phyloP scores from a whole-genome alignment of 768 basidiomycete genomes.

The Agrocybe pediades region DNA sequence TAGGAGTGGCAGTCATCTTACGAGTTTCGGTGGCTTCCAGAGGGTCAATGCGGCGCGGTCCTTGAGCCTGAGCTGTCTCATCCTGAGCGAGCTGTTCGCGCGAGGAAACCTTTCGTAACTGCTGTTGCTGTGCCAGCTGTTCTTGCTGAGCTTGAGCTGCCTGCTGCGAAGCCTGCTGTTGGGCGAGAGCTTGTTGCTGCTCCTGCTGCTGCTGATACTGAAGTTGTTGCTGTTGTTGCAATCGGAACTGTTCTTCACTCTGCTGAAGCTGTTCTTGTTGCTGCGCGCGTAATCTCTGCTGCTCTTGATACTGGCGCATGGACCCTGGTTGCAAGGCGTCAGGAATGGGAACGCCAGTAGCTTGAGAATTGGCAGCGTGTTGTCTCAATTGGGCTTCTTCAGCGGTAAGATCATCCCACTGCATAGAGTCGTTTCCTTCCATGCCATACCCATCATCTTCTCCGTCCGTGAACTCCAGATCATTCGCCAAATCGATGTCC shows the following conservation, averaged over 20 bases:
- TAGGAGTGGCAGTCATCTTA: slow-evolving; percentile 77
- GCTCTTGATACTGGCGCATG: slow-evolving; percentile 31
- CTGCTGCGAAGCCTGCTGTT: slow-evolving; percentile 36
- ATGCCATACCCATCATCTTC: slow-evolving; percentile 36
- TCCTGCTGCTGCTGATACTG: slow-evolving; percentile 23
- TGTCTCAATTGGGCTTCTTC: slow-evolving; percentile 36
- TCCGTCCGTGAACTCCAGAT: slow-evolving; percentile 41
- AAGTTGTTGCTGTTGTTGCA: slow-evolving; percentile 18
- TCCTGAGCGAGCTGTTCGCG: slow-evolving; percentile 41
- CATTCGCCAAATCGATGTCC: slow-evolving; percentile 62
- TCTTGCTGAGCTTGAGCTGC: slow-evolving; percentile 23
- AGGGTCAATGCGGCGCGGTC: slow-evolving; percentile 52
- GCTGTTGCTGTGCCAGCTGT: slow-evolving; percentile 32
- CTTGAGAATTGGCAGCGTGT: slow-evolving; percentile 21
- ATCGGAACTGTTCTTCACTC: slow-evolving; percentile 8
- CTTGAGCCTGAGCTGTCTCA: slow-evolving; percentile 12
- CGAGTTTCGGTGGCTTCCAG: slow-evolving; percentile 72
- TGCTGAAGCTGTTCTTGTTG: slow-evolving; percentile 12
- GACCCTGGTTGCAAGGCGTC: slow-evolving; percentile 37
- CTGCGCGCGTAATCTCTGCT: slow-evolving; percentile 25
- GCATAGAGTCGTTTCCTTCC: slow-evolving; percentile 84
- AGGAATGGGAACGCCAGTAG: slow-evolving; percentile 25
- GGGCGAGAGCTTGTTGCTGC: slow-evolving; percentile 30
- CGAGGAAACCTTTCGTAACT: slow-evolving; percentile 35
- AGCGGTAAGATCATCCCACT: slow-evolving; percentile 78